Conservation (phyloP, 768 basidiomycete species). For the Hericium alpestre region DNA sequence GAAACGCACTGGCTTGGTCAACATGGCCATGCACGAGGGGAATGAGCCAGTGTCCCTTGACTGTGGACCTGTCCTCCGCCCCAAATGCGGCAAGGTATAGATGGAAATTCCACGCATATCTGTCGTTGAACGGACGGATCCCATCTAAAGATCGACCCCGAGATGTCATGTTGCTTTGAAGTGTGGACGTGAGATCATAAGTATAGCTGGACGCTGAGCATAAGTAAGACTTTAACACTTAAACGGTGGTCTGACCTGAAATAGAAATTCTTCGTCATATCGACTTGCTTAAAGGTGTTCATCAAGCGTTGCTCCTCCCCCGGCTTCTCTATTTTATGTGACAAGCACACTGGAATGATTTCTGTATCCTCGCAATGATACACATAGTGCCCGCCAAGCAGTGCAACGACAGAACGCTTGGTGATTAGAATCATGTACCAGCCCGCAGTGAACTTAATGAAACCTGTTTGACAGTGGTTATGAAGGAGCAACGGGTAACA, state of each 20-base stretch:
- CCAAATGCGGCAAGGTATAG: slow-evolving; percentile 65
- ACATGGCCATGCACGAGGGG: slow-evolving; percentile 94
- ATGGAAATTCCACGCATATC: slow-evolving; percentile 93
- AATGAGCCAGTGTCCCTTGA: slow-evolving; percentile 72
- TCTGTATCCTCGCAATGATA: slow-evolving; percentile 94
- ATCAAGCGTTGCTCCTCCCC: slow-evolving; percentile 83
- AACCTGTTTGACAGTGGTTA: slow-evolving; percentile 40
- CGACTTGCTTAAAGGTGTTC: slow-evolving; percentile 90
- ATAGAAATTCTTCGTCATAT: slow-evolving; percentile 99
- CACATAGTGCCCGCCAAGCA: slow-evolving; percentile 90
- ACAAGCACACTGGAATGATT: slow-evolving; percentile 64
- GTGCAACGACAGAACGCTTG: slow-evolving; percentile 83
- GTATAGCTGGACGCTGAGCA: slow-evolving; percentile 53
- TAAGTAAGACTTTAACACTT: not conserved
- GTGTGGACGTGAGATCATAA: slow-evolving; percentile 92
- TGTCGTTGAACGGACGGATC: slow-evolving; percentile 67
- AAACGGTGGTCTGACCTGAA: slow-evolving; percentile 52
- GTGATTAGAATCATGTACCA: slow-evolving; percentile 93
- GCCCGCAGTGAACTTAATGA: slow-evolving; percentile 87
- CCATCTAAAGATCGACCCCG: slow-evolving; percentile 30
- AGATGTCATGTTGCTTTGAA: slow-evolving; percentile 82
- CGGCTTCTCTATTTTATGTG: slow-evolving; percentile 78
- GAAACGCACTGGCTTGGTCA: slow-evolving; percentile 86
- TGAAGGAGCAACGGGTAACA: not conserved
- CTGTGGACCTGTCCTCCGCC: slow-evolving; percentile 25